These are phyloP conservation scores for Oryza coarctata DNA, from an alignment of 176 grass and related monocot genomes.

Conservation along the genomic window DNA sequence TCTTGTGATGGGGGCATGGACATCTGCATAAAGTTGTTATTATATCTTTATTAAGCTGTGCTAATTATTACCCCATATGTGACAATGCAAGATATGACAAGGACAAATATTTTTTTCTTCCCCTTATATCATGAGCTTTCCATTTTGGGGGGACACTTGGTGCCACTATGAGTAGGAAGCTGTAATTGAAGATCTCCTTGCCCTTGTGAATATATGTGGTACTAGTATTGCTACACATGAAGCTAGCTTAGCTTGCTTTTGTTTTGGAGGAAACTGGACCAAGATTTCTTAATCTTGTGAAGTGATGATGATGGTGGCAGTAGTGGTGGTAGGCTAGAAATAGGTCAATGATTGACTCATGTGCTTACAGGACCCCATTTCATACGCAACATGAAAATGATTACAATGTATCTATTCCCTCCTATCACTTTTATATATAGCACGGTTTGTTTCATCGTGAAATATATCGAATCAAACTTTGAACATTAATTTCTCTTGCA, in stretches of 20 bases:
- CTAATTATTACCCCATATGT: slow-evolving; percentile 8
- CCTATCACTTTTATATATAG: neutral
- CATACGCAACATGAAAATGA: slow-evolving; percentile 48
- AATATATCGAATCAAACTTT: neutral
- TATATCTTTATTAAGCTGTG: slow-evolving; percentile 1
- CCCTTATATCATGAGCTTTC: slow-evolving; percentile 21
- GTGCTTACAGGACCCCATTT: slow-evolving; percentile 13
- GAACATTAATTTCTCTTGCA: neutral
- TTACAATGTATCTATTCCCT: slow-evolving; percentile 33
- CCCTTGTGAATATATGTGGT: slow-evolving; percentile 12
- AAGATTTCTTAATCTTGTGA: slow-evolving; percentile 30
- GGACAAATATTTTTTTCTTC: neutral
- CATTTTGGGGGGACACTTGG: neutral
- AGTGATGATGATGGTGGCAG: neutral
- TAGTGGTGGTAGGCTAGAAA: slow-evolving; percentile 16
- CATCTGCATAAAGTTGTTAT: neutral
- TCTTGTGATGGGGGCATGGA: slow-evolving; percentile 20
- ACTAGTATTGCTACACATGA: neutral
- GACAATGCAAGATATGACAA: neutral
- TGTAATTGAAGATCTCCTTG: slow-evolving; percentile 8
- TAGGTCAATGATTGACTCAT: slow-evolving; percentile 38
- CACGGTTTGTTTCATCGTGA: neutral
- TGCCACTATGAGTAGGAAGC: neutral
- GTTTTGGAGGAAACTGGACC: slow-evolving; percentile 28
- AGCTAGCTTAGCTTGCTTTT: slow-evolving; percentile 14